Base-by-base conservation (phyloP, 805 yeast species). In the Blastobotrys mokoenaii region DNA sequence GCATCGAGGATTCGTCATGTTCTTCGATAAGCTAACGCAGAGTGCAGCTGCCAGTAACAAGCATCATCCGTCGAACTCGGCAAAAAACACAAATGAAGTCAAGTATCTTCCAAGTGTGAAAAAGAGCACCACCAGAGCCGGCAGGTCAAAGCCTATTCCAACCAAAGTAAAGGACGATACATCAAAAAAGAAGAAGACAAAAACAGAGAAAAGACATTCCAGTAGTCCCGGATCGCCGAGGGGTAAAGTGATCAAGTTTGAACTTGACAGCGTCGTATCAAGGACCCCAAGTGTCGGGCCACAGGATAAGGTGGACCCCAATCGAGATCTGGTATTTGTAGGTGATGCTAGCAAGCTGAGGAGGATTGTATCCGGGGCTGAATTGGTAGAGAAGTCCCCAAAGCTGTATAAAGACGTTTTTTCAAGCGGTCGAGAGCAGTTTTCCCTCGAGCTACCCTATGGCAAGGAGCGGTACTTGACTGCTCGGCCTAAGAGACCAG, bases 401-500 rank as follows among this genome's bases (percentile, higher is more conserved):
- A 22, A 22, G 27, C 34, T 31, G 34, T 17, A 34, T 17, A 34
- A 16, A 17, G 12, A 14, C 6, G 15, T 15, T 5, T 34, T 34
- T 34, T 14, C 14, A 3, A 17, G 20, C 6, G 22, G 16, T 10
- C 7, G 12, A 3, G 3, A 35, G 27, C 44, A 25, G n/a, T 35
- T 49, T 16, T 37, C 38, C 5, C 11, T 52, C 8, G 38, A 49
- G 41, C 47, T 53, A 6, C 57, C 57, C 9, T 49, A 44, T 37
- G 53, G 53, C 17, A 9, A 15, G 3, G 60, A 57, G 41, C 33
- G 36, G 18, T 57, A 56, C 41, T 9, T 38, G 18, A 40, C 46
- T 3, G 38, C 41, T 16, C 18, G 17, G 14, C 58, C 59, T 5
- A 50, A 33, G 22, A 40, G 47, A 4, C 37, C 37, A 5, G 76